These are phyloP conservation scores for Pharus latifolius DNA, from an alignment of 176 grass and related monocot genomes.

Conservation along the genomic window DNA sequence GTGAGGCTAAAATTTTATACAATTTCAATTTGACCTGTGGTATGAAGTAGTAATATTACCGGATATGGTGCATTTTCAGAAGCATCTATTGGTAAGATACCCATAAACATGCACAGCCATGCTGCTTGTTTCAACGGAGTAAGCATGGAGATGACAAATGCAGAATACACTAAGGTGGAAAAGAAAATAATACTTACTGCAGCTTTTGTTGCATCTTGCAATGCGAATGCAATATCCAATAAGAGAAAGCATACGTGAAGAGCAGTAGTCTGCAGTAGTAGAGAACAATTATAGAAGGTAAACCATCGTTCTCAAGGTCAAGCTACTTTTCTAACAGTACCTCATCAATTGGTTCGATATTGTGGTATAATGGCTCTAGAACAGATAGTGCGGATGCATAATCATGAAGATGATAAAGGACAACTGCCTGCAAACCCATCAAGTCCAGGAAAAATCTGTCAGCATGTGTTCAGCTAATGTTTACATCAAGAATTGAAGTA, in stretches of 20 bases:
- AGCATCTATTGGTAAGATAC: conserved; percentile 4
- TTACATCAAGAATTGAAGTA: background rate
- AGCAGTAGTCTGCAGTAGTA: conserved; percentile 64
- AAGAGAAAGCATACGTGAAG: conserved; percentile 83
- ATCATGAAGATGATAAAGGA: conserved; percentile 80
- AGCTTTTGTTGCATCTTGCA: conserved; percentile 67
- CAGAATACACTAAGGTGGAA: background rate
- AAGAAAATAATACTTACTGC: conserved; percentile 47
- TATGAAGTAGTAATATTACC: background rate
- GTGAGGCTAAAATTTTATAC: too few relatives aligned
- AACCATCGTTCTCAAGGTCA: background rate
- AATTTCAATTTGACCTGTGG: too few relatives aligned
- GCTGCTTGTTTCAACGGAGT: background rate
- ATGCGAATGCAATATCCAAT: conserved; percentile 77
- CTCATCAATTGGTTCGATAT: conserved; percentile 88
- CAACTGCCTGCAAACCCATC: conserved; percentile 56
- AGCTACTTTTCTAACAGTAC: conserved; percentile 24
- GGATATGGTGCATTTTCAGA: background rate
- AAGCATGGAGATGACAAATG: background rate
- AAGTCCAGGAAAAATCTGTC: background rate
- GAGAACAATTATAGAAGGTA: conserved; percentile 12
- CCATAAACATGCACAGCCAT: background rate
- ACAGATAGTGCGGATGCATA: conserved; percentile 53
- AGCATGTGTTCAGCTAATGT: conserved; percentile 17
- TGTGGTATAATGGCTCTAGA: conserved; percentile 63